Base-by-base conservation (phyloP, 2,329 filamentous ascomycete genomes). In the Rutstroemia sp. region DNA sequence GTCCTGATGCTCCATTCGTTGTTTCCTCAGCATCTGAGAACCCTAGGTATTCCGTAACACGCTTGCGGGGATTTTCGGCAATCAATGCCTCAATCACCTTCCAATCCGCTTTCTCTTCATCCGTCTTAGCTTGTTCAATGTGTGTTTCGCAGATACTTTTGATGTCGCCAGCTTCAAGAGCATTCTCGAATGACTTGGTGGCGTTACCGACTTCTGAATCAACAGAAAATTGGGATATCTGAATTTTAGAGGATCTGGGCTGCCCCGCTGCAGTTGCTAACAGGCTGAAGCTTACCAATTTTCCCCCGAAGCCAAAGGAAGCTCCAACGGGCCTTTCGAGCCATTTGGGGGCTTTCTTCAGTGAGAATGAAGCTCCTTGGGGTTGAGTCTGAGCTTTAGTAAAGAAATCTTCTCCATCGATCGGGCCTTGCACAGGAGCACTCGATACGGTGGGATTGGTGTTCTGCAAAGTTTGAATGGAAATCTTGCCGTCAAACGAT, bases 101-200 rank as follows among this genome's bases (percentile, higher is more conserved):
- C 94, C 94, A 99, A 71, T 97, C 92, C 4, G 89, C 88, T 76
- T 91, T 96, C 70, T 97, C 94, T 63, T 95, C 90, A 1, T 96
- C 92, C 0, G 84, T 89, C 67, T 83, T 85, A 18, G 92, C 87
- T 59, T 84, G 76, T 25, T 85, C 77, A 60, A 91, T 85, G 68
- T 92, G 88, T 21, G 85, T 79, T 67, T 92, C 85, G 69, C 92
- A 96, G 59, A 99, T 88, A 44, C 78, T 78, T 4, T 80, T 79
- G 18, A 99, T 75, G 68, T 97, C 83, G 23, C 91, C 92, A 56
- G 83, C 80, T 66, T 86, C 81, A 57, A 99, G 75, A 9, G 90
- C 85, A 63, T 85, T 82, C 71, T 99, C 92, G 62, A 99, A 97
- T 64, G 86, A 86, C 65, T 92, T 85, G 0, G 90, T 95, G 7